Percentiles rank a stretch among this genome's conserved stretches.
Conservation (phyloP, 768 basidiomycete genomes). For the Termitomyces sp. region DNA sequence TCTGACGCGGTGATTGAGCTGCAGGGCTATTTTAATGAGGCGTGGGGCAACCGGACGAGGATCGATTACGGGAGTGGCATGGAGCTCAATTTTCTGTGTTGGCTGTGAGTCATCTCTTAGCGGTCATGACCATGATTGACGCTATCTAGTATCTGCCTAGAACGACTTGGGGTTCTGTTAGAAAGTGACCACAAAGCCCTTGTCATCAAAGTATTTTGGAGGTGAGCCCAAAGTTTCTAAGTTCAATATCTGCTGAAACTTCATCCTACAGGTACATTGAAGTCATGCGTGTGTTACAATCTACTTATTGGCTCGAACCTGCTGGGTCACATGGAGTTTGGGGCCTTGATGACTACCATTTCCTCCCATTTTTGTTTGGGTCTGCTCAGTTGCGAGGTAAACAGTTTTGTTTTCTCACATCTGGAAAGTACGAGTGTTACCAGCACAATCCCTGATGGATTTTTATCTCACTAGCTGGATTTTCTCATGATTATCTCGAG, state of each 20-base stretch:
- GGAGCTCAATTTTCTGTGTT: constrained; percentile 97
- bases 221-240: constrained; percentile 31
- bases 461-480: background rate
- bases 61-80: constrained; percentile 99
- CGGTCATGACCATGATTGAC: background rate
- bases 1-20: constrained; percentile 60
- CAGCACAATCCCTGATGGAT: background rate
- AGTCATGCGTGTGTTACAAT: constrained; percentile 83
- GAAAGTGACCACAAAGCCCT: constrained; percentile 67
- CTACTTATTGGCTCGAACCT: constrained; percentile 95
- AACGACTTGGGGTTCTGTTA: constrained; percentile 58
- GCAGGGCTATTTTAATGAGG: constrained; percentile 73
- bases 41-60: constrained; percentile 87
- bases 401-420: background rate
- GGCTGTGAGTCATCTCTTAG: constrained; percentile 60
- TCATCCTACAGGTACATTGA: constrained; percentile 64
- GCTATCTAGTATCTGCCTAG: constrained; percentile 68
- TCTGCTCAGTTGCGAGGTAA: constrained; percentile 69
- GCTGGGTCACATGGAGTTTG: constrained; percentile 99
- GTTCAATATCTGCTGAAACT: constrained; percentile 20
- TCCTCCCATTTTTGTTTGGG: constrained; percentile 87
- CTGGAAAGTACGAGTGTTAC: too few relatives aligned
- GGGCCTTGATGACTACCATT: constrained; percentile 97
- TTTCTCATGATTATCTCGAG: background rate
- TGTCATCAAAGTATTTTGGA: constrained; percentile 87